phyloP scores from a whole-genome alignment of 2,329 filamentous ascomycete genomes.

The Aspergillus sp. region DNA sequence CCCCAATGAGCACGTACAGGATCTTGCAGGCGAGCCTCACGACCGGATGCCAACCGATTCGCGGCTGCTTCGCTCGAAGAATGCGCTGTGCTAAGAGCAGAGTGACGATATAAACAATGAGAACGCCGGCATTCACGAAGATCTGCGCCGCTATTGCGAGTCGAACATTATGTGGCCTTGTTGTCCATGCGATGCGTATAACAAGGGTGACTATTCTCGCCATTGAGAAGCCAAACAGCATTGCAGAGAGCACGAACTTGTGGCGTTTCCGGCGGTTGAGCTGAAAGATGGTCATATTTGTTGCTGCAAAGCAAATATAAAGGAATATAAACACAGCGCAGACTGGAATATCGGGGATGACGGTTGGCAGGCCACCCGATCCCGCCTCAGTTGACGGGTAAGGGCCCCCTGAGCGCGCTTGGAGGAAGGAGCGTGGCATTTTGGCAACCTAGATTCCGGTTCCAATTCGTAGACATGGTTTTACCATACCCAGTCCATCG shows the following conservation, averaged over 20 bases:
- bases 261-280: constrained; percentile 35
- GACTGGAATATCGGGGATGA: constrained; percentile 56
- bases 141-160: constrained; percentile 55
- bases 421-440: no score
- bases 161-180: constrained; percentile 32
- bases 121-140: constrained; percentile 63
- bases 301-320: constrained; percentile 35
- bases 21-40: constrained; percentile 48
- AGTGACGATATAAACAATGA: constrained; percentile 71
- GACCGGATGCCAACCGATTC: constrained; percentile 57
- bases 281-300: constrained; percentile 41
- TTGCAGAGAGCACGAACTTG: constrained; percentile 43
- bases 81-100: constrained; percentile 69
- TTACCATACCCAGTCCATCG: no score
- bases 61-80: constrained; percentile 62
- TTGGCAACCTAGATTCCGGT: no score
- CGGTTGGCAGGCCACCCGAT: constrained; percentile 45
- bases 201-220: constrained; percentile 40
- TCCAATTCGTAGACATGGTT: no score
- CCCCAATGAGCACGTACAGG: constrained; percentile 51
- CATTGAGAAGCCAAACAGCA: constrained; percentile 44
- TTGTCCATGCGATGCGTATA: constrained; percentile 52
- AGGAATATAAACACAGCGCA: constrained; percentile 52
- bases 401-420: constrained; percentile 9
- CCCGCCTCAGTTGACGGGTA: constrained; percentile 24